Percentiles rank a stretch among this genome's conserved stretches.
phyloP scores from a whole-genome alignment of 1,284 basidiomycete species.

The Sutorius eximius region DNA sequence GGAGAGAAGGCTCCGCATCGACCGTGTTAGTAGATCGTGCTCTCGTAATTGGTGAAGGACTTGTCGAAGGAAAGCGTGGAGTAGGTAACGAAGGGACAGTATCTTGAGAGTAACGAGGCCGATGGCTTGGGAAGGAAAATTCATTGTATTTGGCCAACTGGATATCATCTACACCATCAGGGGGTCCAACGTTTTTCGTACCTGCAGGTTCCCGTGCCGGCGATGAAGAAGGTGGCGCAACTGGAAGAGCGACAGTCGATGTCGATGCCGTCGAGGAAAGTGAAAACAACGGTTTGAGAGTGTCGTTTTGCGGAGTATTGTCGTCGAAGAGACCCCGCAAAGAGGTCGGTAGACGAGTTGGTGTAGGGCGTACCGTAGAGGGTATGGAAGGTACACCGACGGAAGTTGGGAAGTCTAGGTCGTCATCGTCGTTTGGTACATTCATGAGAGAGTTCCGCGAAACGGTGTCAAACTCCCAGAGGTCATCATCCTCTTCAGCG shows the following conservation, averaged over 20 bases:
- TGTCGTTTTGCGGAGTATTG: constrained; percentile 40
- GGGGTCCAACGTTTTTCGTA: constrained; percentile 16
- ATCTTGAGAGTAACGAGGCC: constrained; percentile 48
- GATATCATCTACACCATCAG: constrained; percentile 39
- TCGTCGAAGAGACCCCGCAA: constrained; percentile 70
- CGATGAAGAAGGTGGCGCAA: constrained; percentile 32
- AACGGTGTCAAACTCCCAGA: constrained; percentile 79
- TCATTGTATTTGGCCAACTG: constrained; percentile 48
- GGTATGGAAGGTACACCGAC: constrained; percentile 33
- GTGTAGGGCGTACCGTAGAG: constrained; percentile 48
- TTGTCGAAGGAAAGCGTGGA: constrained; percentile 35
- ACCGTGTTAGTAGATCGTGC: constrained; percentile 53
- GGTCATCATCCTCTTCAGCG: constrained; percentile 46
- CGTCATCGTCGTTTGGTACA: constrained; percentile 20
- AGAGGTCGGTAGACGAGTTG: constrained; percentile 63
- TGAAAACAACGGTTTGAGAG: constrained; percentile 41
- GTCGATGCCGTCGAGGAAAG: constrained; percentile 31
- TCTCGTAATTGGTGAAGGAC: constrained; percentile 41
- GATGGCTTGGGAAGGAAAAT: constrained; percentile 52
- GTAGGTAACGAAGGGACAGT: constrained; percentile 37
- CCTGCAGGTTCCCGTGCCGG: constrained; percentile 26
- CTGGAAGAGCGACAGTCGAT: constrained; percentile 29
- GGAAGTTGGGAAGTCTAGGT: constrained; percentile 22
- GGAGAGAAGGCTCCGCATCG: constrained; percentile 34
- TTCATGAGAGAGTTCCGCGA: constrained; percentile 42